Percentiles rank a stretch among this genome's conserved stretches.
Conservation (phyloP, 441 rosid genomes). For the Populus hybrid region DNA sequence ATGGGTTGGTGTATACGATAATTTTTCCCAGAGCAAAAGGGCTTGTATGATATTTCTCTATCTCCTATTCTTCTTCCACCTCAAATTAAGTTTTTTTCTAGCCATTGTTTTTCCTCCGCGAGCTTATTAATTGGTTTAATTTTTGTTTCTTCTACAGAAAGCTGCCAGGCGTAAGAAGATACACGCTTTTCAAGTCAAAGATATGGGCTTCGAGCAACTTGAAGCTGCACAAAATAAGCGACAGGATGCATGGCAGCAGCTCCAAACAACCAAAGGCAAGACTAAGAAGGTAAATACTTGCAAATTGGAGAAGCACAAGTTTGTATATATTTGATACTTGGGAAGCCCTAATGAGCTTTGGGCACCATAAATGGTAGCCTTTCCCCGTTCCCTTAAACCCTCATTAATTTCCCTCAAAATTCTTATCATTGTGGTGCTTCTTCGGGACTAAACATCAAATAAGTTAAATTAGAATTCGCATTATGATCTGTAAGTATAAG, state of each 20-base stretch:
- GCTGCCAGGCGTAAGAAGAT: slow-evolving; percentile 90
- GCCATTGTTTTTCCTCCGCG: background rate
- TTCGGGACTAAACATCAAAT: background rate
- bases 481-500: background rate
- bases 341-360: too few species aligned
- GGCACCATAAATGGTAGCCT: too few species aligned
- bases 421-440: too few species aligned
- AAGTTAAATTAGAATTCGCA: background rate
- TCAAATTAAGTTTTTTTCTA: background rate
- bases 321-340: background rate
- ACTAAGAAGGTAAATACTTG: slow-evolving; percentile 65
- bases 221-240: slow-evolving; percentile 88
- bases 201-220: slow-evolving; percentile 68
- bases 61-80: background rate
- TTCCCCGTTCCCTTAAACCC: too few species aligned
- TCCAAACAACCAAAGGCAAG: slow-evolving; percentile 93
- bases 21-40: background rate
- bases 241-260: slow-evolving; percentile 98
- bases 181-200: slow-evolving; percentile 92
- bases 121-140: background rate
- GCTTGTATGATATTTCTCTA: background rate
- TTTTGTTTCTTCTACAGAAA: slow-evolving; percentile 47
- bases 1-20: background rate
- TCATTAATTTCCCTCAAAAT: too few species aligned
- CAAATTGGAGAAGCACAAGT: background rate